phyloP scores from a whole-genome alignment of 2,329 filamentous ascomycete species.

The Cytospora piceae region DNA sequence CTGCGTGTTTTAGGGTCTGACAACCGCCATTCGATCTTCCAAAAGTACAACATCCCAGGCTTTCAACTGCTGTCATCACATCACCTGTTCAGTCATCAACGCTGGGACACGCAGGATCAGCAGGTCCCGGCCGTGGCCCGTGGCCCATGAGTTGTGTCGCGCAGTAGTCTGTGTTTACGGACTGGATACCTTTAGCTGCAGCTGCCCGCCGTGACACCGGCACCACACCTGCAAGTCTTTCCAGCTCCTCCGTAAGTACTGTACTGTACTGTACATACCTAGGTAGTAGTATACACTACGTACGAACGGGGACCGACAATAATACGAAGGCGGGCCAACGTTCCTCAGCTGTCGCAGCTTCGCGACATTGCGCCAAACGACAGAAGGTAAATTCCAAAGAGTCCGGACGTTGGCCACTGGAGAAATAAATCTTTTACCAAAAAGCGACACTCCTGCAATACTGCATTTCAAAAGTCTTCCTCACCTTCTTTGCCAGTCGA shows the following conservation, averaged over 20 bases:
- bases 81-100: not conserved
- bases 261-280: not conserved
- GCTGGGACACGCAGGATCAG: not conserved
- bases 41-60: not conserved
- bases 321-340: slow-evolving; percentile 11
- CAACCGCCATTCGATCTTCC: not conserved
- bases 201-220: slow-evolving; percentile 8
- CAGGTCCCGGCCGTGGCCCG: slow-evolving; percentile 1
- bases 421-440: not conserved
- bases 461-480: not conserved
- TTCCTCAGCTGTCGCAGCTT: slow-evolving; percentile 6
- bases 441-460: not conserved
- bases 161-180: not conserved
- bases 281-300: not conserved
- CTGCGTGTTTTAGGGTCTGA: not conserved
- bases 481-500: slow-evolving; percentile 1
- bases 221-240: slow-evolving; percentile 1
- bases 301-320: not conserved
- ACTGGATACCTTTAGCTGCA: slow-evolving; percentile 14
- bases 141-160: not conserved
- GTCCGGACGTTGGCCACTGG: not conserved
- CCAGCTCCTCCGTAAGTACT: not conserved
- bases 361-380: slow-evolving; percentile 4
- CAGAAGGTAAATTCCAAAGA: not conserved
- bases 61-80: not conserved